A percentile compares a stretch with the other conserved stretches of the same genome.
phyloP scores from a whole-genome alignment of 2,329 filamentous ascomycete species.

The Stagonosporopsis vannaccii region DNA sequence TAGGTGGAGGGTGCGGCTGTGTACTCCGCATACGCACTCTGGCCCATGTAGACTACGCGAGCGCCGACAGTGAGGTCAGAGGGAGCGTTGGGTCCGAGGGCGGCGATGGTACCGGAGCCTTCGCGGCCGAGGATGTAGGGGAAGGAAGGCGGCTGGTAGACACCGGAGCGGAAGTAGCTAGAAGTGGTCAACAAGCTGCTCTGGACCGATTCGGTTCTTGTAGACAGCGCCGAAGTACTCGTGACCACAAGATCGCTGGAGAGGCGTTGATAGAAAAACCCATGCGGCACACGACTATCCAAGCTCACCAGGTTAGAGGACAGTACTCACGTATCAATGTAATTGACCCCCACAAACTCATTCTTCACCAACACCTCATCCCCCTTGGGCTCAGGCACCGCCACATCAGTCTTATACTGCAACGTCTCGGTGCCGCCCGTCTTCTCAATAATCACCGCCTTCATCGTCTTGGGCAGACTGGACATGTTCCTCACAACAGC shows the following conservation, averaged over 20 bases:
- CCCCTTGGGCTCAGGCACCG: constrained; percentile 72
- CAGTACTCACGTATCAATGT: constrained; percentile 78
- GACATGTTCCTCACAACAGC: constrained; percentile 47
- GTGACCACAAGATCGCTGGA: no score
- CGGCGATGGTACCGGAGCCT: constrained; percentile 73
- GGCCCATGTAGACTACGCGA: constrained; percentile 73
- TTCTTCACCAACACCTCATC: constrained; percentile 83
- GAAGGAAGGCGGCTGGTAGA: constrained; percentile 73
- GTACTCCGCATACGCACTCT: constrained; percentile 66
- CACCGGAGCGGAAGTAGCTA: constrained; percentile 83
- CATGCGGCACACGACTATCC: no score
- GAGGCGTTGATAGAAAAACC: no score
- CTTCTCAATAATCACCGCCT: constrained; percentile 74
- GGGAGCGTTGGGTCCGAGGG: constrained; percentile 61
- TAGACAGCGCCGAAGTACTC: no score
- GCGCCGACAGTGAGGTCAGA: constrained; percentile 70
- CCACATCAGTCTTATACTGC: constrained; percentile 72
- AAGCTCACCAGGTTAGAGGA: no score
- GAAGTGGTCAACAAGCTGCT: not conserved
- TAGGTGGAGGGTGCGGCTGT: constrained; percentile 61
- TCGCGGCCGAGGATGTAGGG: constrained; percentile 84
- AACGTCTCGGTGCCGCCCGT: constrained; percentile 76
- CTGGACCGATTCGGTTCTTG: not conserved
- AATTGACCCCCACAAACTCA: constrained; percentile 82
- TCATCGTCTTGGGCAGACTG: constrained; percentile 72